Conservation (phyloP, 306 rosid genomes). For the Ammopiptanthus mongolicus region DNA sequence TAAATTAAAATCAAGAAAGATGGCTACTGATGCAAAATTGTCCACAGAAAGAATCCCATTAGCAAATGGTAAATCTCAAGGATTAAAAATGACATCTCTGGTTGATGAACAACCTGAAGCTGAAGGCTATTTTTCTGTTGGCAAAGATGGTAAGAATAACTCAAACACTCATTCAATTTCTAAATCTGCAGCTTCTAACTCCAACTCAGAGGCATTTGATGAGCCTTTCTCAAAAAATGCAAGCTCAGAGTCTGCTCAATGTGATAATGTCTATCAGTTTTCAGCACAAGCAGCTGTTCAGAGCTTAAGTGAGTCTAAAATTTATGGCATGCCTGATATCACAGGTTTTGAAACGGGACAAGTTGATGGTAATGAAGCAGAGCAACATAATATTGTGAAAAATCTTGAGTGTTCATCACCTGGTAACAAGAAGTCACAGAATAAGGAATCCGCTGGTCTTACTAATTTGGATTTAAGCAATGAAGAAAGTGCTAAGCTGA, state of each 20-base stretch:
- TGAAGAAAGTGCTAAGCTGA: constrained; percentile 27
- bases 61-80: constrained; percentile 25
- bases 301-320: constrained; percentile 22
- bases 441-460: constrained; percentile 31
- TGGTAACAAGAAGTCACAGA: constrained; percentile 26
- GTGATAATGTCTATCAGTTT: constrained; percentile 23
- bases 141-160: constrained; percentile 27
- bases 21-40: constrained; percentile 24
- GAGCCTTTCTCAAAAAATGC: constrained; percentile 22
- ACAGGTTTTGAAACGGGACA: constrained; percentile 25
- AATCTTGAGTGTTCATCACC: constrained; percentile 29
- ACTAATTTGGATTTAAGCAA: constrained; percentile 22
- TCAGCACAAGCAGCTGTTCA: constrained; percentile 25
- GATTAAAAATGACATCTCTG: constrained; percentile 20
- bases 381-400: constrained; percentile 27
- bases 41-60: constrained; percentile 26
- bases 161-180: constrained; percentile 9
- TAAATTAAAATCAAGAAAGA: constrained; percentile 39
- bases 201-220: constrained; percentile 27
- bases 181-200: constrained; percentile 17
- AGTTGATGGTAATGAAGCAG: constrained; percentile 24
- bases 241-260: constrained; percentile 20
- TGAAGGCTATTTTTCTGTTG: constrained; percentile 18
- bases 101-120: constrained; percentile 30
- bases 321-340: constrained; percentile 28